Conservation (phyloP, 306 rosid genomes). For the Chamaecrista fasciculata region DNA sequence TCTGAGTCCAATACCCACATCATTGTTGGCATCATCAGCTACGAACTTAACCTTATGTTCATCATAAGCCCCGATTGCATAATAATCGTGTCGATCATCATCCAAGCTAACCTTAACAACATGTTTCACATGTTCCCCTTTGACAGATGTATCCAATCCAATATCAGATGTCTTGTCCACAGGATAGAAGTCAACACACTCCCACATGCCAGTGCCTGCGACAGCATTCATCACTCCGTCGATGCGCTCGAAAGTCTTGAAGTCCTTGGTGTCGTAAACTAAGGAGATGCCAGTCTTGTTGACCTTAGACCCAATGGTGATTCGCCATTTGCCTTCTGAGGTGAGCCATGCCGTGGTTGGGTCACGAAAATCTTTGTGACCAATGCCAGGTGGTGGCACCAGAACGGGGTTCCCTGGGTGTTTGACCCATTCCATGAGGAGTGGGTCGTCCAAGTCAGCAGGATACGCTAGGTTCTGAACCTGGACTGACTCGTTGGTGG, state of each 20-base stretch:
- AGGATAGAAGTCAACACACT: conserved; percentile 81
- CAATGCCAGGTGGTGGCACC: conserved; percentile 62
- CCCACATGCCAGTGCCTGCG: conserved; percentile 86
- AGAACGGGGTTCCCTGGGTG: conserved; percentile 70
- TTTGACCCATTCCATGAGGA: conserved; percentile 70
- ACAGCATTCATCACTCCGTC: conserved; percentile 61
- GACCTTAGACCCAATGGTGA: conserved; percentile 65
- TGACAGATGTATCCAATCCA: conserved; percentile 61
- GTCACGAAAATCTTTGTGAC: conserved; percentile 69
- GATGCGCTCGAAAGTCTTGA: conserved; percentile 48
- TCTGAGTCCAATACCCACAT: conserved; percentile 74
- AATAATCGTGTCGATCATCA: conserved; percentile 74
- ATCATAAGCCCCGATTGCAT: conserved; percentile 68
- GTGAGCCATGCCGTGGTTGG: conserved; percentile 92
- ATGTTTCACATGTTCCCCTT: conserved; percentile 61
- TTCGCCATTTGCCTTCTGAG: conserved; percentile 72
- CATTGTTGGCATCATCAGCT: conserved; percentile 51
- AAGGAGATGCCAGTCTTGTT: conserved; percentile 68
- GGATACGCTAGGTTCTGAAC: conserved; percentile 86
- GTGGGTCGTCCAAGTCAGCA: conserved; percentile 63
- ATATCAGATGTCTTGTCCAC: conserved; percentile 34
- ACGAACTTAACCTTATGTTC: conserved; percentile 51
- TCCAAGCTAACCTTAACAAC: conserved; percentile 80
- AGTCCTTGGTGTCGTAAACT: conserved; percentile 67
- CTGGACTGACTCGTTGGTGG: conserved; percentile 67